A percentile compares a stretch with the other conserved stretches of the same genome.
These are phyloP conservation scores for Grosmannia huntii DNA, from an alignment of 2,329 filamentous ascomycete species.

Conservation along the genomic window DNA sequence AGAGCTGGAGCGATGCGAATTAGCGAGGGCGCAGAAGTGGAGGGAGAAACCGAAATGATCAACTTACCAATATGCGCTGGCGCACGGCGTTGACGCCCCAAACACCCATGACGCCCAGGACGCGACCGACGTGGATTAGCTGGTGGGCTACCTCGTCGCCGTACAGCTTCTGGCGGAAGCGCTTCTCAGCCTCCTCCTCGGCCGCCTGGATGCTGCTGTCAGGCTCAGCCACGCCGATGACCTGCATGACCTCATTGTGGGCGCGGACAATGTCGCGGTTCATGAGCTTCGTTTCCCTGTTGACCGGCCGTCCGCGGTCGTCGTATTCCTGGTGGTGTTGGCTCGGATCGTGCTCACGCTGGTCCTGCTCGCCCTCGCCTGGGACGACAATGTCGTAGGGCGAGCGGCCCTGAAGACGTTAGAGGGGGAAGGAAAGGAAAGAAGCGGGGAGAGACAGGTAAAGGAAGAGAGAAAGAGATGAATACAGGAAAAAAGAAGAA, in stretches of 20 bases:
- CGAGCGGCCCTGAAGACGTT: constrained; percentile 37
- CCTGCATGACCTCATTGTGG: constrained; percentile 51
- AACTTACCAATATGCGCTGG: constrained; percentile 38
- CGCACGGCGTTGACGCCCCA: constrained; percentile 41
- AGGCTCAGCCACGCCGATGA: constrained; percentile 48
- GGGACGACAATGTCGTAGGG: constrained; percentile 45
- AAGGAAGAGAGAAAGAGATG: background rate
- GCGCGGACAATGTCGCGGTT: constrained; percentile 45
- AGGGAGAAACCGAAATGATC: too few species aligned
- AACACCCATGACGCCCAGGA: constrained; percentile 28
- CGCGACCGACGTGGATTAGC: constrained; percentile 22
- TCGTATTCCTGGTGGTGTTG: constrained; percentile 38
- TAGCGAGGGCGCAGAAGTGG: background rate
- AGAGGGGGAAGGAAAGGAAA: background rate
- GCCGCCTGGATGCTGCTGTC: constrained; percentile 26
- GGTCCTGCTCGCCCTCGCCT: constrained; percentile 31
- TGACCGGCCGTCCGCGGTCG: constrained; percentile 40
- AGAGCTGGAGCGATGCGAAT: constrained; percentile 26
- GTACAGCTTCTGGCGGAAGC: constrained; percentile 30
- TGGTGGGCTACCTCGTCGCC: constrained; percentile 33
- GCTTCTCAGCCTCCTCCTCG: constrained; percentile 26
- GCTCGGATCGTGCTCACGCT: constrained; percentile 22
- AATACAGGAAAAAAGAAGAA: background rate
- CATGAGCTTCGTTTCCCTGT: constrained; percentile 39
- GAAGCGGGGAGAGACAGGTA: background rate